Base-by-base conservation (phyloP, 768 basidiomycete species). In the Phaeotremella skinneri region DNA sequence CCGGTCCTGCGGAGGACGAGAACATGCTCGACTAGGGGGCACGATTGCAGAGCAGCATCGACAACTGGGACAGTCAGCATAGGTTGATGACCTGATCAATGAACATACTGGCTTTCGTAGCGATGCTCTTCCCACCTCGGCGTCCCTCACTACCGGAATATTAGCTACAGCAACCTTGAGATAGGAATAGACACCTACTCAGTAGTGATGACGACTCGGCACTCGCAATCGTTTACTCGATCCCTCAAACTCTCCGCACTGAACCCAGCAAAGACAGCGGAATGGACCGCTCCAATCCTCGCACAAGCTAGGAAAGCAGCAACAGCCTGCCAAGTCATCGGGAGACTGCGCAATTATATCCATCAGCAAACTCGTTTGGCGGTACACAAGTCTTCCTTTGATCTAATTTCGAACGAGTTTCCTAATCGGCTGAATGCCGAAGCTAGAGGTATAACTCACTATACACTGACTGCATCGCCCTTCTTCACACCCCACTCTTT, bases 281-380 rank as follows among this genome's bases (percentile, higher is more conserved):
- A 93, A 80, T 99, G 94, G 48, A 98, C 81, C 23, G 94, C 94
- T 23, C 94, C 94, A 67, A 99, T 89, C 64, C 94, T 88, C 3
- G 94, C 93, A 76, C 94, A 98, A 4, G 94, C 94, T 57, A 99
- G 87, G 86, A 99, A 91, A 42, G 94, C 90, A 47, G 90, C 92
- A 50, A 89, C 90, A 20, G 94, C 86, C 66, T 97, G 91, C 90
- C 74, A 76, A 42, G 72, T 74, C 74, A 77, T 76, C 16, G 73
- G 73, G 26, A 77, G 62, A 62, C 72, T 73, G 26, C 1, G 26
- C 4, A 32, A 6, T 7, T 14, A 20, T 13, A 6, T 14, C 6
- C 43, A 45, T 6, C 3, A 56, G 52, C 30, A 26, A 23, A 26
- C 7, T 42, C 31, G 49, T 52, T n/a, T 30, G 49, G n/a, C 13